Evolutionary conservation across 768 basidiomycete species (phyloP).

Genomic region (Pisolithus microcarpus): DNA sequence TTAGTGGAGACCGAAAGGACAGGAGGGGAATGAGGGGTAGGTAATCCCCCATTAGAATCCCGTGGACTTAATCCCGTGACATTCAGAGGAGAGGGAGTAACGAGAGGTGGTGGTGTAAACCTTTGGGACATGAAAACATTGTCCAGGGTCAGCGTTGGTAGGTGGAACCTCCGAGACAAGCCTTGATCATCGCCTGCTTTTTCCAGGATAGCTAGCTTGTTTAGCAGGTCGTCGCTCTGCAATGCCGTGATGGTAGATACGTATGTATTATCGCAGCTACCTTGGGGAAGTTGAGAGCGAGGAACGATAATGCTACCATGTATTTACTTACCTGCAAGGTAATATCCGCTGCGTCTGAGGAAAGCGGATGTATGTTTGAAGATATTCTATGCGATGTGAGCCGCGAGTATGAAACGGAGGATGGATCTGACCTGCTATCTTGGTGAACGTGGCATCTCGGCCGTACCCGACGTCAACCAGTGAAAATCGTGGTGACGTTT

Average conservation of each 20-base stretch:
- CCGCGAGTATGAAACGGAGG: background rate
- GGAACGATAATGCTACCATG: background rate
- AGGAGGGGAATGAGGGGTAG: constrained; percentile 59
- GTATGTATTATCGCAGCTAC: constrained; percentile 51
- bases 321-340: constrained; percentile 50
- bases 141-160: constrained; percentile 50
- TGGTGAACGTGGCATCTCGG: constrained; percentile 54
- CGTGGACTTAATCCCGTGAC: constrained; percentile 35
- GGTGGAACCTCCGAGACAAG: constrained; percentile 40
- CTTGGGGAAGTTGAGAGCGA: constrained; percentile 27
- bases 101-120: constrained; percentile 21
- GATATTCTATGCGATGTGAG: constrained; percentile 45
- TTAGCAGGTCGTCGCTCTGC: constrained; percentile 53
- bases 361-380: constrained; percentile 63
- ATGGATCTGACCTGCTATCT: constrained; percentile 54
- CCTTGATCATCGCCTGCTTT: constrained; percentile 36
- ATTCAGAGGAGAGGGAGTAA: constrained; percentile 42
- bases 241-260: constrained; percentile 49
- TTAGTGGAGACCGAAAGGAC: constrained; percentile 23
- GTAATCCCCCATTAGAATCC: constrained; percentile 52
- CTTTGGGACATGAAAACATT: constrained; percentile 37
- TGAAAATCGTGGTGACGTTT: constrained; percentile 64
- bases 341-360: constrained; percentile 71
- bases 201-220: constrained; percentile 60
- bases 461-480: constrained; percentile 62